Evolutionary conservation across 352 stramenopile genomes (phyloP), one percentile per base, ranked within the genome.

Genomic region (Globisporangium perplexum): DNA sequence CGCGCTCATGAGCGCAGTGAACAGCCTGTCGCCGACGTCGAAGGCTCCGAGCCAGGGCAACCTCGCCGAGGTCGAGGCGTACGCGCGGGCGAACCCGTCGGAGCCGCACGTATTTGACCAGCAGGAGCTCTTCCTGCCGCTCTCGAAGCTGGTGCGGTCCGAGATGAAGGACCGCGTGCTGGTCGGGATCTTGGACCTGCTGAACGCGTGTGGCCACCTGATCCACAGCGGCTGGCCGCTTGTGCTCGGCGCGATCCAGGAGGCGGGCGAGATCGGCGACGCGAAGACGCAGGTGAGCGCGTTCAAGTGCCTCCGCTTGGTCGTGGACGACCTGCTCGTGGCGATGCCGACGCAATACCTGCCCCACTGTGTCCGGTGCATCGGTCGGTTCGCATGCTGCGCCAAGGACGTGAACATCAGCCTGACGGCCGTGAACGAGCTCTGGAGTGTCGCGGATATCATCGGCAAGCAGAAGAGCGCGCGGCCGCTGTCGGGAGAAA

Each of bases 341-440:
- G 78, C 85, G 31, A 83, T 98, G 28, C 79, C 88, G 1, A 71
- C 68, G 26, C 65, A 55, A 58, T 80, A 92, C 60, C 54, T 93
- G 36, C 71, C 69, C 11, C 63, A 87, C 57, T 91, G 79, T 63
- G 79, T 98, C 28, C 71, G 92, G 50, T 99, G 96, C 64, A 98
- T 97, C 59, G 92, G 91, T 0, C 81, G 86, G 5, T 99, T 98
- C 71, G 95, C 90, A 4, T 84, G 74, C 44, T 90, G 91, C 51
- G 79, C 81, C 7, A 97, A 98, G 57, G 96, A 98, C 71, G 87
- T 99, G 36, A 99, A 99, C 66, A 98, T 98, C 47, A 98, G 94
- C 57, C 80, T 99, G 11, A 99, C 96, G 2, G 93, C 96, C 1
- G 97, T 98, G 60, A 98, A 97, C 57, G 93, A 98, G 57, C 71